Evolutionary conservation across 345 rosid species (phyloP).

Genomic region (Mangifera indica): DNA sequence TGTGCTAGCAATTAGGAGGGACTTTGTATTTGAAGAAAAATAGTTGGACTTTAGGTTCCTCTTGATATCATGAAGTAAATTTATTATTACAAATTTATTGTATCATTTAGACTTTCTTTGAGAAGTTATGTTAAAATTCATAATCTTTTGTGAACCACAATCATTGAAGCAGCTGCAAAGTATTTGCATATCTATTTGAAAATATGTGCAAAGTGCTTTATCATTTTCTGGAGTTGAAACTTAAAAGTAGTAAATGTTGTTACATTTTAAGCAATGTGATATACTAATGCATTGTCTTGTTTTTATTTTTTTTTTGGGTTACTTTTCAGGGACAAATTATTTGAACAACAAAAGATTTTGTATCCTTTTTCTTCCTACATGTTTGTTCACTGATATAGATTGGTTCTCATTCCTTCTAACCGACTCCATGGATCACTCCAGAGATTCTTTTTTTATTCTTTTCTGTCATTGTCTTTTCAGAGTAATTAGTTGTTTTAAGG

Average conservation of each 20-base stretch:
- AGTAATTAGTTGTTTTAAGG: background rate
- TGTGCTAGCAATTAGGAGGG: too few species aligned
- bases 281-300: background rate
- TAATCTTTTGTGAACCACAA: too few species aligned
- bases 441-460: background rate
- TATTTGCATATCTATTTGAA: background rate
- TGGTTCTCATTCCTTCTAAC: background rate
- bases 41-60: too few species aligned
- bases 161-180: background rate
- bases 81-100: too few species aligned
- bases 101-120: too few species aligned
- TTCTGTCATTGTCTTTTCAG: background rate
- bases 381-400: conserved; percentile 1
- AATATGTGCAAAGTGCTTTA: background rate
- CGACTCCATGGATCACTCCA: background rate
- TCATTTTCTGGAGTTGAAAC: background rate
- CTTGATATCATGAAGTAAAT: too few species aligned
- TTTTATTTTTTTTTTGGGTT: too few species aligned
- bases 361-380: conserved; percentile 54
- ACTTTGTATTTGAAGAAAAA: too few species aligned
- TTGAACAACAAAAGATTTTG: conserved; percentile 75
- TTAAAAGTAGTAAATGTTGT: background rate
- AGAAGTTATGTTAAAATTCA: too few species aligned
- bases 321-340: conserved; percentile 81
- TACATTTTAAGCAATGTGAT: background rate